Base-by-base conservation (phyloP, 2,329 filamentous ascomycete genomes). In the Graphilbum ipis-grandicollis region DNA sequence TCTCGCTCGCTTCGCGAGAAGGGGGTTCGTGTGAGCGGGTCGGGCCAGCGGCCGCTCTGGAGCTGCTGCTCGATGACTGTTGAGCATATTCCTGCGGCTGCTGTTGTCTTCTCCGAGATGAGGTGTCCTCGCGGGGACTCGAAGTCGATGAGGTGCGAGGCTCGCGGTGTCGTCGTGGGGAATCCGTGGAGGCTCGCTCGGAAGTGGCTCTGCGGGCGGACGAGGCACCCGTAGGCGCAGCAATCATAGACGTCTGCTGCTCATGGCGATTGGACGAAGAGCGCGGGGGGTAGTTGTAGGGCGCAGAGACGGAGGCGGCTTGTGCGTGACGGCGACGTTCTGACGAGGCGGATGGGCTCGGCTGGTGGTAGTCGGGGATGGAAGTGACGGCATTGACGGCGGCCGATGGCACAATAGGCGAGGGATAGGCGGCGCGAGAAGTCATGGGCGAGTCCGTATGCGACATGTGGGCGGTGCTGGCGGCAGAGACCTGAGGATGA, bases 1-100 rank as follows among this genome's bases (percentile, higher is more conserved):
- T 75, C 39, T 85, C 75, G 55, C 79, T 86, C 39, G 80, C 75
- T 53, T 93, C 82, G 40, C 79, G 74, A 13, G 75, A 71, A 12
- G 80, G 65, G n/a, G n/a, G n/a, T n/a, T n/a, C n/a, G n/a, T n/a
- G n/a, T n/a, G n/a, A n/a, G n/a, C 66, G 62, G 36, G 65, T 56
- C 12, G 67, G 62, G 26, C 10, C 26, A n/a, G 26, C 26, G 5
- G 26, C 26, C 9, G 42, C 36, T 19, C 38, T 28, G 17, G 36
- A 39, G 33, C 35, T 26, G 14, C 26, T 28, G n/a, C 39, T 28
- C 7, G 33, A 14, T 0, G 37, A 28, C 2, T 25, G 17, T 6
- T 40, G 52, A n/a, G 54, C 44, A 19, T 56, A 51, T 28, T 67
- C 63, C 12, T 60, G 52, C 1, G 41, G 15, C 15, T 40, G 37